A percentile compares a stretch with the other conserved stretches of the same genome.
phyloP scores from a whole-genome alignment of 768 basidiomycete genomes.

The Phylloporus sp. region DNA sequence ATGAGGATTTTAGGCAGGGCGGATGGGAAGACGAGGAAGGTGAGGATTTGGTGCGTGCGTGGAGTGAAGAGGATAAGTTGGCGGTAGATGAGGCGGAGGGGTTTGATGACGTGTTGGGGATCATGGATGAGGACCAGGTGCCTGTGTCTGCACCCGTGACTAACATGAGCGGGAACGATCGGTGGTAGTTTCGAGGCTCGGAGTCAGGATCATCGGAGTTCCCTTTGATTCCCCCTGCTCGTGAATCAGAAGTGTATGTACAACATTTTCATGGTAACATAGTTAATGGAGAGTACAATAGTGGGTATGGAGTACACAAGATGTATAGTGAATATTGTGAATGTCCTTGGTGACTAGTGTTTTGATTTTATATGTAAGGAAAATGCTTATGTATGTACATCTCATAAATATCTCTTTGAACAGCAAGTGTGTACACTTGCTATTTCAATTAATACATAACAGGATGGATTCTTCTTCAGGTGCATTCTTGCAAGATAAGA shows the following conservation, averaged over 20 bases:
- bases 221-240: too few species aligned
- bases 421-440: neutral
- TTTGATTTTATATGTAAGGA: too few species aligned
- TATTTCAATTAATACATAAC: neutral
- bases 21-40: constrained; percentile 1
- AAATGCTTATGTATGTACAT: too few species aligned
- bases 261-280: too few species aligned
- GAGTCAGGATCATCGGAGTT: neutral
- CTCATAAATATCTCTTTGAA: neutral
- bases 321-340: too few species aligned
- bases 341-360: too few species aligned
- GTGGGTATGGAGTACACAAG: too few species aligned
- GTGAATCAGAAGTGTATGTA: too few species aligned
- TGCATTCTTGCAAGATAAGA: neutral
- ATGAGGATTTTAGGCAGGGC: constrained; percentile 50
- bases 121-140: constrained; percentile 33
- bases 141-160: constrained; percentile 6
- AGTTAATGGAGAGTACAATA: too few species aligned
- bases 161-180: neutral
- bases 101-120: constrained; percentile 33
- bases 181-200: neutral
- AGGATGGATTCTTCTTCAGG: neutral
- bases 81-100: constrained; percentile 31
- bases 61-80: constrained; percentile 29
- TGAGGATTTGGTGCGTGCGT: constrained; percentile 23